Evolutionary conservation across 2,329 filamentous ascomycete genomes (phyloP).

Genomic region (Penicillium freii): DNA sequence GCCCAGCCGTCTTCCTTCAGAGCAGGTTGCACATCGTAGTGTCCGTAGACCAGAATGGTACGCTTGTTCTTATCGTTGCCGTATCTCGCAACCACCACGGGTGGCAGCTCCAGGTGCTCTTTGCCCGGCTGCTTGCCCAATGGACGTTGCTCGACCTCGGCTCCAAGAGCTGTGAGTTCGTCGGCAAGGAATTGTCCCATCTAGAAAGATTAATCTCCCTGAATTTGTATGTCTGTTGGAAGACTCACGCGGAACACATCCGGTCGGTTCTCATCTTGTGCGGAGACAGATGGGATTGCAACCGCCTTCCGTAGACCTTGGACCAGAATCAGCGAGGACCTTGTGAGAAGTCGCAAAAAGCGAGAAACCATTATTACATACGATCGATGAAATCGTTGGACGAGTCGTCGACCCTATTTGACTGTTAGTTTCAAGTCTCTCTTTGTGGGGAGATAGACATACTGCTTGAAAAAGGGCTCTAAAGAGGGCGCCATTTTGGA

Average conservation of each 20-base stretch:
- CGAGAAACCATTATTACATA: slow-evolving; percentile 27
- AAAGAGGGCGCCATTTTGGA: slow-evolving; percentile 83
- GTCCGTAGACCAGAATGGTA: slow-evolving; percentile 94
- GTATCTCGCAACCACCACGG: slow-evolving; percentile 88
- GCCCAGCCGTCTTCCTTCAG: slow-evolving; percentile 92
- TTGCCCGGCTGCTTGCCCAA: slow-evolving; percentile 91
- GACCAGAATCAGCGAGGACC: slow-evolving; percentile 1
- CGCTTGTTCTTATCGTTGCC: slow-evolving; percentile 89
- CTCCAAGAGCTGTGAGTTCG: slow-evolving; percentile 80
- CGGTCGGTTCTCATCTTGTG: slow-evolving; percentile 80
- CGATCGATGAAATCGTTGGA: slow-evolving; percentile 83
- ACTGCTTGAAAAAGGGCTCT: slow-evolving; percentile 85
- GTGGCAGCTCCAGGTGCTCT: slow-evolving; percentile 85
- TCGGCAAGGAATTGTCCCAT: slow-evolving; percentile 90
- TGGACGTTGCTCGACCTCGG: slow-evolving; percentile 78
- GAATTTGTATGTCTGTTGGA: neutral
- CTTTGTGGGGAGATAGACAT: neutral
- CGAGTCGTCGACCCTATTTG: slow-evolving; percentile 65
- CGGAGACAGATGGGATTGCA: slow-evolving; percentile 92
- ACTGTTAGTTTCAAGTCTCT: slow-evolving; percentile 6
- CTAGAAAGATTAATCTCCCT: slow-evolving; percentile 33
- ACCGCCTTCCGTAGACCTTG: slow-evolving; percentile 77
- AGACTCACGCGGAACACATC: slow-evolving; percentile 75
- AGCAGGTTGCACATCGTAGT: slow-evolving; percentile 98
- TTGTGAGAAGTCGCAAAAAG: neutral